Conservation (phyloP, 352 stramenopile species). For the Phytophthora pisi region DNA sequence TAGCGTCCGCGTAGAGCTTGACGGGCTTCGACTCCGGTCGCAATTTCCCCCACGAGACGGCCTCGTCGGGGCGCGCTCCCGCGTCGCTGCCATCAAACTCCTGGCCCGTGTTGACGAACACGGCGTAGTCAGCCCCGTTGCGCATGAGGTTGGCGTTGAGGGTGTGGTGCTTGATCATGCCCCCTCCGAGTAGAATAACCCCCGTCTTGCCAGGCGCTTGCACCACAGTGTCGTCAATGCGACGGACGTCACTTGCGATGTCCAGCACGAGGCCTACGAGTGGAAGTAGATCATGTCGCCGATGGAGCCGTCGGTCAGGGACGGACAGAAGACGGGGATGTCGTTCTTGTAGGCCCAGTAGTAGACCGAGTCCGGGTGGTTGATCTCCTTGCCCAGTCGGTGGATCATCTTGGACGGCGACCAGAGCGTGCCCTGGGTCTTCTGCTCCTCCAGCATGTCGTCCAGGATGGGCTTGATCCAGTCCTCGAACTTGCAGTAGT, state of each 20-base stretch:
- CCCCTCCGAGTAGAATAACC: constrained; percentile 98
- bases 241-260: constrained; percentile 96
- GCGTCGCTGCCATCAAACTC: constrained; percentile 99
- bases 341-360: constrained; percentile 99
- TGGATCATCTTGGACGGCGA: constrained; percentile 98
- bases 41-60: constrained; percentile 99
- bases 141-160: constrained; percentile 99
- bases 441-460: constrained; percentile 98
- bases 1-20: constrained; percentile 98
- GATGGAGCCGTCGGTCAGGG: constrained; percentile 98
- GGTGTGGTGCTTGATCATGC: constrained; percentile 99
- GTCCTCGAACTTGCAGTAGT: constrained; percentile 99
- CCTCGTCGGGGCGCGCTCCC: constrained; percentile 97
- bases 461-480: constrained; percentile 97
- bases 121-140: constrained; percentile 98
- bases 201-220: constrained; percentile 93
- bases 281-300: constrained; percentile 99
- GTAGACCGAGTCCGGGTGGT: constrained; percentile 98
- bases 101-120: constrained; percentile 99
- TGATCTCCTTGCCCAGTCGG: constrained; percentile 96
- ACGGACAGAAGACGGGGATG: constrained; percentile 99
- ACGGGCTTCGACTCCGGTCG: constrained; percentile 94
- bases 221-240: constrained; percentile 98
- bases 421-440: constrained; percentile 90
- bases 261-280: constrained; percentile 99